A percentile compares a stretch with the other conserved stretches of the same genome.
Evolutionary conservation across 805 yeast genomes (phyloP).

Genomic region (Saturnispora sanitii): DNA sequence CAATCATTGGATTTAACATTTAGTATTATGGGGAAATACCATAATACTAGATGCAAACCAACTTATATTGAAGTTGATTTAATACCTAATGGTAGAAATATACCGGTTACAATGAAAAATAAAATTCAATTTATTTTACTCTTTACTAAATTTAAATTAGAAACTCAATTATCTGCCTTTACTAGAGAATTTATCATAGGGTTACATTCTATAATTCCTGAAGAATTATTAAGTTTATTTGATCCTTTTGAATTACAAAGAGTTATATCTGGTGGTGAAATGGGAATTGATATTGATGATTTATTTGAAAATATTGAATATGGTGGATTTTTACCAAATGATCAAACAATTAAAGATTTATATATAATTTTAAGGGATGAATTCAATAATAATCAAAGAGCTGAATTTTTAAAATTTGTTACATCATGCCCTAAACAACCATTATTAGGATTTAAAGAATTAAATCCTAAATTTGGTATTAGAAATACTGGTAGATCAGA

Average conservation of each 20-base stretch:
- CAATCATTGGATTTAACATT: conserved; percentile 56
- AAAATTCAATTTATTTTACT: conserved; percentile 66
- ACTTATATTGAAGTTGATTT: conserved; percentile 43
- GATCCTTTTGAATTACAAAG: conserved; percentile 75
- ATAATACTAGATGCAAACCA: conserved; percentile 13
- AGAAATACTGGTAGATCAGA: conserved; percentile 48
- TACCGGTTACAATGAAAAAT: conserved; percentile 35
- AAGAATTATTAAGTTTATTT: conserved; percentile 76
- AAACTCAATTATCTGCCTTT: conserved; percentile 48
- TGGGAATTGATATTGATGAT: conserved; percentile 62
- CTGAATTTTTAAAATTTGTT: conserved; percentile 70
- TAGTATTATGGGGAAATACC: conserved; percentile 44
- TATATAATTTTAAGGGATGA: conserved; percentile 69
- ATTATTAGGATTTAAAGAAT: conserved; percentile 67
- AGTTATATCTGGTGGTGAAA: conserved; percentile 71
- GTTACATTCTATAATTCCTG: conserved; percentile 53
- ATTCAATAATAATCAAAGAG: conserved; percentile 50
- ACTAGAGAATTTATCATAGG: conserved; percentile 62
- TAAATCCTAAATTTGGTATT: conserved; percentile 75
- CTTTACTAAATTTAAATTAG: conserved; percentile 70
- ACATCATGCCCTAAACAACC: conserved; percentile 93
- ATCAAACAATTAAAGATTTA: conserved; percentile 51
- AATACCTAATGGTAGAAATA: conserved; percentile 45
- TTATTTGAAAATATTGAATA: conserved; percentile 51
- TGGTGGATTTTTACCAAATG: conserved; percentile 50